Conservation (phyloP, 73 alveolate species). For the Symbiodinium pilosum region DNA sequence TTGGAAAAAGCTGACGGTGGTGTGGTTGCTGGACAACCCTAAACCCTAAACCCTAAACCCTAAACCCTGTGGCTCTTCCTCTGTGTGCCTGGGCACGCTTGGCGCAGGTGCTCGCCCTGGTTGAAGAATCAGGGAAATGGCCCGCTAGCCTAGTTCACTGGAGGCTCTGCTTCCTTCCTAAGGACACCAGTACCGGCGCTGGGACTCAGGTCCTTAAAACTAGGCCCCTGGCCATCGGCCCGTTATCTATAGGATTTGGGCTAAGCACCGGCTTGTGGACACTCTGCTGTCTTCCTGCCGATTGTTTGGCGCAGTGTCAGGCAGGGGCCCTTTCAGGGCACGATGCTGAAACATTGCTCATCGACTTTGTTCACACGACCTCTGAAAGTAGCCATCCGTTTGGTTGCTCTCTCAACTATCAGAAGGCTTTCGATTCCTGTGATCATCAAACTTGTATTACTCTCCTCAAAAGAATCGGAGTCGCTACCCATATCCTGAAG, state of each 20-base stretch:
- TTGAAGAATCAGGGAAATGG: not conserved
- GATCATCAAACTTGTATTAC: not conserved
- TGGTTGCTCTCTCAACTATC: not conserved
- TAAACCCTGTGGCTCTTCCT: too few species aligned
- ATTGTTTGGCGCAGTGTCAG: not conserved
- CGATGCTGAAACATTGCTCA: not conserved
- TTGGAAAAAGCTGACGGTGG: not conserved
- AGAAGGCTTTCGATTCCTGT: not conserved
- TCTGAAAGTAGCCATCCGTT: not conserved
- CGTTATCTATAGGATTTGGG: not conserved
- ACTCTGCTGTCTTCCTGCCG: not conserved
- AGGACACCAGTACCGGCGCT: not conserved
- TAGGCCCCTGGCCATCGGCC: not conserved
- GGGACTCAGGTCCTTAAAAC: not conserved
- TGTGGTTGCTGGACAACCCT: not conserved
- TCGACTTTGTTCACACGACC: not conserved
- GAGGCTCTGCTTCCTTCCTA: not conserved
- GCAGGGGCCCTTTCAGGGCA: not conserved
- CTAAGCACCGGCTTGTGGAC: not conserved
- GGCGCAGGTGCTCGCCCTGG: not conserved
- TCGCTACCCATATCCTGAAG: not conserved
- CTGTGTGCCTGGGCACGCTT: not conserved
- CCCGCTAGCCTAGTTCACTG: not conserved
- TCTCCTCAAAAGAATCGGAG: not conserved
- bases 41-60: too few species aligned